A percentile compares a stretch with the other conserved stretches of the same genome.
phyloP scores from a whole-genome alignment of 2,329 filamentous ascomycete genomes.

The Chaetomium strumarium region DNA sequence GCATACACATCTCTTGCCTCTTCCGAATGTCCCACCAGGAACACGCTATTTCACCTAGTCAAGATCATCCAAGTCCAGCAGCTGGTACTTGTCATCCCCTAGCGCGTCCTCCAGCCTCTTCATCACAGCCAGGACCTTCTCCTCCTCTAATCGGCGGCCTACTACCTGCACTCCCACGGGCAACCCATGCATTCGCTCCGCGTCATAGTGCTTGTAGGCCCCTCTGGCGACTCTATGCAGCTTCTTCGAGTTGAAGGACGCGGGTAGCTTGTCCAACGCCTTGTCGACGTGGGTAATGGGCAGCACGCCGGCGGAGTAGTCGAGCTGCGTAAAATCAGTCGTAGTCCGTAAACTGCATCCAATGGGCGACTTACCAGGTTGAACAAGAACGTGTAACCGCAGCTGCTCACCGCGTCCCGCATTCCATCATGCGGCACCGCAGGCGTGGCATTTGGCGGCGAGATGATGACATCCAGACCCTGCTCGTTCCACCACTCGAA shows the following conservation, averaged over 20 bases:
- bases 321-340: slow-evolving; percentile 48
- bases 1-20: no score
- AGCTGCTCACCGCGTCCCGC: slow-evolving; percentile 77
- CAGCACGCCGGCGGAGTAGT: slow-evolving; percentile 77
- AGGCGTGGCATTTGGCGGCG: slow-evolving; percentile 84
- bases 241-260: slow-evolving; percentile 52
- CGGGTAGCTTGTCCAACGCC: slow-evolving; percentile 58
- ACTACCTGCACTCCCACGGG: slow-evolving; percentile 84
- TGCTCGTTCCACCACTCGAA: slow-evolving; percentile 78
- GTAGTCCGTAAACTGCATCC: neutral
- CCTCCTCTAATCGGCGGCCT: slow-evolving; percentile 73
- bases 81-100: slow-evolving; percentile 48
- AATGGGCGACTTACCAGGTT: slow-evolving; percentile 58
- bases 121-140: slow-evolving; percentile 82
- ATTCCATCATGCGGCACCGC: slow-evolving; percentile 83
- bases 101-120: slow-evolving; percentile 69
- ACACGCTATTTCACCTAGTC: slow-evolving; percentile 7
- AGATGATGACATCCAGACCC: slow-evolving; percentile 70
- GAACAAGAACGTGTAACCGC: slow-evolving; percentile 90
- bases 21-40: neutral
- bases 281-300: slow-evolving; percentile 81
- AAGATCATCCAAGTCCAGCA: slow-evolving; percentile 41
- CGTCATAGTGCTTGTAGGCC: slow-evolving; percentile 82
- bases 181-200: slow-evolving; percentile 75
- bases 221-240: slow-evolving; percentile 76